These are phyloP conservation scores for Xerocomus potaroensis DNA, from an alignment of 768 basidiomycete species.

Conservation along the genomic window DNA sequence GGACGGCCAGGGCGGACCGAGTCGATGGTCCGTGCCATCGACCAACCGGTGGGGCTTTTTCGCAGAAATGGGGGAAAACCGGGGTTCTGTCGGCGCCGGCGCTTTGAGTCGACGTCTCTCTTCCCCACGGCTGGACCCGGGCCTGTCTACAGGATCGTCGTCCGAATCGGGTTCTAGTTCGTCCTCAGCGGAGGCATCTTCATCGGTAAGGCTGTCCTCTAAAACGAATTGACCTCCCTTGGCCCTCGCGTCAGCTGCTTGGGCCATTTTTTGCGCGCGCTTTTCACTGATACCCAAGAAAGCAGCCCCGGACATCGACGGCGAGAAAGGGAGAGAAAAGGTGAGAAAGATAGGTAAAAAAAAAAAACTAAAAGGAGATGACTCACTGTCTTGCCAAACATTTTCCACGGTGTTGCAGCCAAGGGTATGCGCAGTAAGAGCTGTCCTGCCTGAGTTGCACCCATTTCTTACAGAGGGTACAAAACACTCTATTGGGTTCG, in stretches of 20 bases:
- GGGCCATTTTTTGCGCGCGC: constrained; percentile 51
- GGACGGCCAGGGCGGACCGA: constrained; percentile 20
- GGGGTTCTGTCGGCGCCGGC: constrained; percentile 16
- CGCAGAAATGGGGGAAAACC: constrained; percentile 12
- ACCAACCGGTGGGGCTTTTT: constrained; percentile 25
- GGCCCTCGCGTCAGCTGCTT: constrained; percentile 45
- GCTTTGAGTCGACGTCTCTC: constrained; percentile 26
- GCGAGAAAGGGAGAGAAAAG: neutral
- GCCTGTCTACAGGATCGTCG: constrained; percentile 24
- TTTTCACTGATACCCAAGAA: constrained; percentile 41
- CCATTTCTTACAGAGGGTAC: constrained; percentile 74
- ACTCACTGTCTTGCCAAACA: constrained; percentile 70
- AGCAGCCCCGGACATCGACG: neutral
- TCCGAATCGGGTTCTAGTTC: constrained; percentile 38
- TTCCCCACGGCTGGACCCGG: constrained; percentile 17
- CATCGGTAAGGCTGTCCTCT: constrained; percentile 30
- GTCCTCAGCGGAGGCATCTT: constrained; percentile 30
- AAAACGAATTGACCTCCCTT: constrained; percentile 23
- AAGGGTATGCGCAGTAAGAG: constrained; percentile 77
- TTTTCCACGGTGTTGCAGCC: constrained; percentile 74
- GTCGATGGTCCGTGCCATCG: constrained; percentile 16
- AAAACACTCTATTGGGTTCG: constrained; percentile 73
- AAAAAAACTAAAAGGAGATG: neutral
- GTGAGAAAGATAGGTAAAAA: constrained; percentile 8
- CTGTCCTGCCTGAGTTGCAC: constrained; percentile 77